These are phyloP conservation scores for Citrus australasica DNA, from an alignment of 345 rosid species.

Conservation along the genomic window DNA sequence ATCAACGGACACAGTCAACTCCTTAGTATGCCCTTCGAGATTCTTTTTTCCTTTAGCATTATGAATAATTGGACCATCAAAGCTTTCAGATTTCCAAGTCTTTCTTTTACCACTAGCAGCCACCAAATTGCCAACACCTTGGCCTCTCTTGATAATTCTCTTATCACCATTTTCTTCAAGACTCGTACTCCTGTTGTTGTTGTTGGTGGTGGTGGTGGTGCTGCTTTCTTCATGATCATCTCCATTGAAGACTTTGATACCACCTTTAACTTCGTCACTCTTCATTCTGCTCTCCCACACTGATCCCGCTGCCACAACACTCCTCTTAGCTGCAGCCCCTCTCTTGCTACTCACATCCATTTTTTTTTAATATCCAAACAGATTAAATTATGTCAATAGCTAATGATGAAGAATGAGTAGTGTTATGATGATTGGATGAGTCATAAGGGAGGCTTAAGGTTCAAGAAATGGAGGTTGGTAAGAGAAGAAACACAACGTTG, in stretches of 20 bases:
- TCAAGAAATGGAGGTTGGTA: constrained; percentile 45
- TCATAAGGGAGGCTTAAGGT: constrained; percentile 31
- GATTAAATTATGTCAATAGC: no score
- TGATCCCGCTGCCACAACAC: constrained; percentile 61
- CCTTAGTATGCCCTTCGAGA: constrained; percentile 18
- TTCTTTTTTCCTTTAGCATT: constrained; percentile 12
- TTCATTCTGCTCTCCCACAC: constrained; percentile 91
- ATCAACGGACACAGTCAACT: constrained; percentile 29
- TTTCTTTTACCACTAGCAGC: constrained; percentile 50
- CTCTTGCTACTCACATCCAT: constrained; percentile 37
- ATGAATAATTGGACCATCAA: constrained; percentile 37
- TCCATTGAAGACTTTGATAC: constrained; percentile 52
- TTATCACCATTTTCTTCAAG: constrained; percentile 1
- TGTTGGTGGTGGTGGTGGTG: no score
- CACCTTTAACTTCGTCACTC: constrained; percentile 57
- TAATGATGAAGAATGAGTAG: constrained; percentile 13
- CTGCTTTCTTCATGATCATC: constrained; percentile 15
- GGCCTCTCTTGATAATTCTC: constrained; percentile 23
- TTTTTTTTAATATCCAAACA: background rate
- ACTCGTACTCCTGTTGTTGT: background rate
- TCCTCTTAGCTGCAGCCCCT: constrained; percentile 26
- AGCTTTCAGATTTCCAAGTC: constrained; percentile 57
- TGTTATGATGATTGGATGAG: constrained; percentile 27
- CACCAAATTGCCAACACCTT: constrained; percentile 17
- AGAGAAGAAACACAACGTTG: constrained; percentile 16